A percentile compares a stretch with the other conserved stretches of the same genome.
phyloP scores from a whole-genome alignment of 768 basidiomycete species.

The Atractiella rhizophila region DNA sequence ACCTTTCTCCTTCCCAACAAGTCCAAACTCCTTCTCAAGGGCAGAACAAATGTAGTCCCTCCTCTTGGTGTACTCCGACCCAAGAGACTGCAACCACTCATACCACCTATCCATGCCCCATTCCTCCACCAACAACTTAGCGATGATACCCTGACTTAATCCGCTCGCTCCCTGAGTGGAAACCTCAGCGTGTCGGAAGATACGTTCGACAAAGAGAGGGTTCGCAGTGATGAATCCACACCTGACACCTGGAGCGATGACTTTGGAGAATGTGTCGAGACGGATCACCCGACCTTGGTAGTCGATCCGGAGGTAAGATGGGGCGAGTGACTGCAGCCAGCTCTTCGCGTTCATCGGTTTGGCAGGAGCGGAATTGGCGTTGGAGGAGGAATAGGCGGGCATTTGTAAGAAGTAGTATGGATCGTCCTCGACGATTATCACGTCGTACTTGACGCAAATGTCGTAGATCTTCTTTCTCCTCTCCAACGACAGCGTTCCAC shows the following conservation, averaged over 20 bases:
- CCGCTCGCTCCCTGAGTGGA: conserved; percentile 46
- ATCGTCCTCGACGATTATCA: conserved; percentile 26
- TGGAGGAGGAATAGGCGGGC: no score
- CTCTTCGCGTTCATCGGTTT: neutral
- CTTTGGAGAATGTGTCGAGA: conserved; percentile 53
- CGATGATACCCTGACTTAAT: conserved; percentile 40
- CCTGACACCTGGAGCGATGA: conserved; percentile 44
- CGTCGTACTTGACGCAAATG: conserved; percentile 53
- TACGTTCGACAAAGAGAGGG: conserved; percentile 45
- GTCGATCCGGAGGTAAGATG: conserved; percentile 32
- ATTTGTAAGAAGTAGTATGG: conserved; percentile 20
- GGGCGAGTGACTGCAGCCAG: conserved; percentile 14
- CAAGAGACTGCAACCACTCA: conserved; percentile 44
- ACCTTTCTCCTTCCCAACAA: neutral
- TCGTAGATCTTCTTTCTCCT: conserved; percentile 58
- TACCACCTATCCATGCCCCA: conserved; percentile 51
- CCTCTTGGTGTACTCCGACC: conserved; percentile 1
- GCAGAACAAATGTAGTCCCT: neutral
- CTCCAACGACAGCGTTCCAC: conserved; percentile 34
- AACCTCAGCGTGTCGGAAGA: conserved; percentile 44
- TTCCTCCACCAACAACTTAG: conserved; percentile 31
- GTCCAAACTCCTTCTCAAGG: neutral
- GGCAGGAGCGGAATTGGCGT: no score
- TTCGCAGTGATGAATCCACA: conserved; percentile 59
- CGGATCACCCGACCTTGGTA: conserved; percentile 61